These are phyloP conservation scores for Neonectria magnoliae DNA, from an alignment of 2,329 filamentous ascomycete species.

Conservation along the genomic window DNA sequence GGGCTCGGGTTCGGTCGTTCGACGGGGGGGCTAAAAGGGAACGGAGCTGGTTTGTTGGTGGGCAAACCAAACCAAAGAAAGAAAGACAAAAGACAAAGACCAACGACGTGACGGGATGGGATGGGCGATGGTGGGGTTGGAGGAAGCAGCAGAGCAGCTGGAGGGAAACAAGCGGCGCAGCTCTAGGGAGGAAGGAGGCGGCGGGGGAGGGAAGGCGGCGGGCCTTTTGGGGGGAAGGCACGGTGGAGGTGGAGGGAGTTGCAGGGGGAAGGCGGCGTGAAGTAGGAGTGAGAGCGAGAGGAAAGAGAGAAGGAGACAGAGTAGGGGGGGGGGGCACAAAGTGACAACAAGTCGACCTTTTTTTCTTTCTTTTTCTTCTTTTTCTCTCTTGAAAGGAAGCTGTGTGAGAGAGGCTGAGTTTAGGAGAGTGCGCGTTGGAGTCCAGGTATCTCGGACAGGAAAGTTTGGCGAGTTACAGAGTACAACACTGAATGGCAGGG, in stretches of 20 bases:
- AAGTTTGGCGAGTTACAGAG: constrained; percentile 15
- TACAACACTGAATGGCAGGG: neutral
- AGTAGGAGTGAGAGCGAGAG: constrained; percentile 4
- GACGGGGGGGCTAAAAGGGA: constrained; percentile 26
- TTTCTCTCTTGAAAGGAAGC: neutral
- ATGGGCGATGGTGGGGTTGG: constrained; percentile 40
- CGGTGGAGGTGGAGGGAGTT: neutral
- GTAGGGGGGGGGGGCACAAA: neutral
- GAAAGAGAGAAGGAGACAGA: neutral
- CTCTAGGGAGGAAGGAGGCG: constrained; percentile 10
- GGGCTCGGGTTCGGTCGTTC: constrained; percentile 31
- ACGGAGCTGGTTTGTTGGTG: constrained; percentile 33
- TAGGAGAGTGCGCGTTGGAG: neutral
- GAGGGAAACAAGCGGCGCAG: constrained; percentile 25
- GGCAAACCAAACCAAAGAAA: constrained; percentile 20
- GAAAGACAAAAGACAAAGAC: constrained; percentile 9
- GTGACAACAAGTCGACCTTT: neutral
- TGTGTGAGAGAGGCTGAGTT: neutral
- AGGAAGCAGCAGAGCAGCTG: constrained; percentile 31
- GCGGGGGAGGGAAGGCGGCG: constrained; percentile 23
- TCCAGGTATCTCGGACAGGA: neutral
- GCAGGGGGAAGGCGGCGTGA: constrained; percentile 11
- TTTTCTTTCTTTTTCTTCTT: neutral
- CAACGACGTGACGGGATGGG: constrained; percentile 5
- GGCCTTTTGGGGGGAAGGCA: constrained; percentile 16